phyloP scores from a whole-genome alignment of 192 early-diverging fungal genomes.

The Linnemannia zychae region DNA sequence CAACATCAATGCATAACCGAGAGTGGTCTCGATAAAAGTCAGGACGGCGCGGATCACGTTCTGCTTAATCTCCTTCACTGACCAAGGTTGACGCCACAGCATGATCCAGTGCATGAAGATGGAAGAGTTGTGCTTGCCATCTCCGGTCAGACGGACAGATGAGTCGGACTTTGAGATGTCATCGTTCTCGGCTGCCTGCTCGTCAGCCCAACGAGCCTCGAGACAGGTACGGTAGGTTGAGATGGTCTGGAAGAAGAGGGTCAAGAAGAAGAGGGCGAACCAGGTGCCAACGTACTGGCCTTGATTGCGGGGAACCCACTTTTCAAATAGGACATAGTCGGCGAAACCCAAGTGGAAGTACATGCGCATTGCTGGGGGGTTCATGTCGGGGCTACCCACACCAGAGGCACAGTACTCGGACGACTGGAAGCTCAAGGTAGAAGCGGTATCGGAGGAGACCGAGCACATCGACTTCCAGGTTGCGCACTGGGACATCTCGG shows the following conservation, averaged over 20 bases:
- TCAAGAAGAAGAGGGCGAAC: constrained; percentile 67
- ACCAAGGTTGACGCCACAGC: constrained; percentile 47
- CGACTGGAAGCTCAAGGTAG: constrained; percentile 18
- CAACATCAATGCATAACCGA: constrained; percentile 71
- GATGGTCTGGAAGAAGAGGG: constrained; percentile 65
- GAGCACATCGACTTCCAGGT: constrained; percentile 66
- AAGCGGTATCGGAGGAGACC: constrained; percentile 28
- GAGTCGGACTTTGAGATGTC: constrained; percentile 17
- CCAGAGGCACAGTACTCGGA: constrained; percentile 53
- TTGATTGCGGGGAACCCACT: constrained; percentile 67
- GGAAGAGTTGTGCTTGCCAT: background rate
- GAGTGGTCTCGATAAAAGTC: constrained; percentile 58
- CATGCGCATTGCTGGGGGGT: constrained; percentile 72
- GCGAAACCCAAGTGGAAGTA: constrained; percentile 71
- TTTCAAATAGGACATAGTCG: constrained; percentile 74
- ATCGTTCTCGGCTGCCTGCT: constrained; percentile 2
- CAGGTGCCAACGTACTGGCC: constrained; percentile 66
- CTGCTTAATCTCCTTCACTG: constrained; percentile 23
- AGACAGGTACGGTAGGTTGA: constrained; percentile 46
- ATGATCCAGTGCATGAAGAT: constrained; percentile 45
- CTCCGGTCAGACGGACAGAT: constrained; percentile 17
- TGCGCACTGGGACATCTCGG: constrained; percentile 70
- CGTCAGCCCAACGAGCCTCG: constrained; percentile 53
- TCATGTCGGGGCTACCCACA: constrained; percentile 44
- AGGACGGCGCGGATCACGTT: constrained; percentile 55